phyloP scores from a whole-genome alignment of 768 basidiomycete species.

The Agaricus subrufescens region DNA sequence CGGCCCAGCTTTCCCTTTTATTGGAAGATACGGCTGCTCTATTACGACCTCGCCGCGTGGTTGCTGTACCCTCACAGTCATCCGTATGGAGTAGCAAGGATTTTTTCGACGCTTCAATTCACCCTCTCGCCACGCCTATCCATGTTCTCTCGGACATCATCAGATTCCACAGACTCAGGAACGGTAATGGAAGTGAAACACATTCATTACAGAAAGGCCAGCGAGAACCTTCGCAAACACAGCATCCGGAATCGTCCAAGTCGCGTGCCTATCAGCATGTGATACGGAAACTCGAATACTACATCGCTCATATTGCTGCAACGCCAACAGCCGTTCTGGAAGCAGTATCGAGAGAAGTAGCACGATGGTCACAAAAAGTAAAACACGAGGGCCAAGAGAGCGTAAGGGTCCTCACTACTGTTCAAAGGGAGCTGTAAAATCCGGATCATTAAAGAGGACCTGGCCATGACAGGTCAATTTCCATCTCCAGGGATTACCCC shows the following conservation, averaged over 20 bases:
- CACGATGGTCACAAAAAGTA: conserved; percentile 19
- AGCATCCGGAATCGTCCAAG: too few species aligned
- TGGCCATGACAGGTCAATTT: neutral
- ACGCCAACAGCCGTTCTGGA: conserved; percentile 39
- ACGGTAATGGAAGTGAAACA: neutral
- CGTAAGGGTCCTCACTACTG: neutral
- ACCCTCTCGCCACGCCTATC: conserved; percentile 36
- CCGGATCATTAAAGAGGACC: neutral
- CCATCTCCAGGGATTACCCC: neutral
- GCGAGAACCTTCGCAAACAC: conserved; percentile 6
- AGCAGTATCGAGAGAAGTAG: conserved; percentile 37
- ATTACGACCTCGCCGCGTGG: conserved; percentile 43
- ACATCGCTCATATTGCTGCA: conserved; percentile 55
- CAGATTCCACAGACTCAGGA: conserved; percentile 28
- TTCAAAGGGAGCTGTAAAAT: neutral
- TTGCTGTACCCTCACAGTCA: conserved; percentile 11
- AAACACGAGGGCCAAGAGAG: conserved; percentile 12
- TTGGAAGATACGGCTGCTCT: conserved; percentile 51
- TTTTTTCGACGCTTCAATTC: conserved; percentile 21
- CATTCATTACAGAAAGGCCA: neutral
- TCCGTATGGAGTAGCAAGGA: conserved; percentile 8
- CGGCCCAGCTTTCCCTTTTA: conserved; percentile 46
- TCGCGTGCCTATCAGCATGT: conserved; percentile 28
- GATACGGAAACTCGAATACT: conserved; percentile 63
- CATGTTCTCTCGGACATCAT: conserved; percentile 54